phyloP scores from a whole-genome alignment of 2,329 filamentous ascomycete species.

The Hirsutella thompsonii region DNA sequence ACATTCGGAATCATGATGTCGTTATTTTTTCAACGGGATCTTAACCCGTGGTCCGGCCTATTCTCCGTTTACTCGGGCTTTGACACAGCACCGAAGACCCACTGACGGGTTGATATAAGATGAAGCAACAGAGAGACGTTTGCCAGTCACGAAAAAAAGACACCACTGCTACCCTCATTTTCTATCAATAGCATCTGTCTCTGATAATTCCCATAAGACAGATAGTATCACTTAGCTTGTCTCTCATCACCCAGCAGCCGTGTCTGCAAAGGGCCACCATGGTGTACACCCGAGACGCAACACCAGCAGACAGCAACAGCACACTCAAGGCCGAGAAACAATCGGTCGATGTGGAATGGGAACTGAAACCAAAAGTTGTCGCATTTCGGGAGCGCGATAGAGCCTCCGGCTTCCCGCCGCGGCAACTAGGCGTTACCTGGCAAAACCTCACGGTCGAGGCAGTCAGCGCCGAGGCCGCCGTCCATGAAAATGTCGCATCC shows the following conservation, averaged over 20 bases:
- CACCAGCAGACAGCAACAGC: conserved; percentile 10
- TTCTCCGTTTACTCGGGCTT: background rate
- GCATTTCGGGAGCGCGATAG: conserved; percentile 27
- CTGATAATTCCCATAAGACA: too few species aligned
- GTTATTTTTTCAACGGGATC: background rate
- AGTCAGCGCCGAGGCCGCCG: conserved; percentile 44
- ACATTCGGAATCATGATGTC: too few species aligned
- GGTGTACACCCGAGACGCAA: conserved; percentile 14
- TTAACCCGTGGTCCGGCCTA: background rate
- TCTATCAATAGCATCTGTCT: too few species aligned
- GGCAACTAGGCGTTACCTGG: conserved; percentile 52
- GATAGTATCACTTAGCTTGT: background rate
- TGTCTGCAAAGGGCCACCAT: conserved; percentile 7
- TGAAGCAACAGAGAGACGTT: background rate
- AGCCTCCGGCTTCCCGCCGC: conserved; percentile 30
- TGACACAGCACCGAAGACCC: background rate
- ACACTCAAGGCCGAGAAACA: conserved; percentile 4
- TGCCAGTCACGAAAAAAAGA: background rate
- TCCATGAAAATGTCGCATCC: conserved; percentile 52
- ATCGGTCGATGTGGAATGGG: conserved; percentile 23
- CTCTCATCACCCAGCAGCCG: background rate
- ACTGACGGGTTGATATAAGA: background rate
- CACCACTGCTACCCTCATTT: too few species aligned
- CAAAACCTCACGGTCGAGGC: conserved; percentile 50
- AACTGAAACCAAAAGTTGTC: conserved; percentile 33